phyloP scores from a whole-genome alignment of 768 basidiomycete species.

The Boletus subparvulus region DNA sequence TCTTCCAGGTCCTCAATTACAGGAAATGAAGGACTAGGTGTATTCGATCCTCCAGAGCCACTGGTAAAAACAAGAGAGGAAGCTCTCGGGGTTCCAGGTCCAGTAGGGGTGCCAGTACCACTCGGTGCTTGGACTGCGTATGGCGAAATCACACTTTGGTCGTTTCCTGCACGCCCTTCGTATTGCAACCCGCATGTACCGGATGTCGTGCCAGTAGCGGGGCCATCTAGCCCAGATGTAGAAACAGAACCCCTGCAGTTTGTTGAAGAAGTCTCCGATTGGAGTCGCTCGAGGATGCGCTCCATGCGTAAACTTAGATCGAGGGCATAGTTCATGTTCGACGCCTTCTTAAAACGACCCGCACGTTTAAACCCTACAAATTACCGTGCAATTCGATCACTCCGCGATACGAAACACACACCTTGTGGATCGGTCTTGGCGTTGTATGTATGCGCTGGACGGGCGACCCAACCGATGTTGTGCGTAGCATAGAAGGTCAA shows the following conservation, averaged over 20 bases:
- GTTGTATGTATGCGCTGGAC: constrained; percentile 47
- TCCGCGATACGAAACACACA: constrained; percentile 24
- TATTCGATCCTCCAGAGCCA: constrained; percentile 5
- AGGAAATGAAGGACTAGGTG: constrained; percentile 12
- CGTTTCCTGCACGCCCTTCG: constrained; percentile 63
- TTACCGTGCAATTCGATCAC: constrained; percentile 31
- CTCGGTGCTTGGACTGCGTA: constrained; percentile 11
- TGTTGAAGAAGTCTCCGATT: constrained; percentile 26
- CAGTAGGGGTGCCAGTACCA: constrained; percentile 26
- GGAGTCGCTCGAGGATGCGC: constrained; percentile 30
- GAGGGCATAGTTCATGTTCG: constrained; percentile 85
- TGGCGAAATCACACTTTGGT: constrained; percentile 38
- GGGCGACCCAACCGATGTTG: constrained; percentile 59
- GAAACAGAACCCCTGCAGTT: constrained; percentile 24
- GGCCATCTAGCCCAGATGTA: constrained; percentile 22
- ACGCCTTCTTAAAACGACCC: constrained; percentile 92
- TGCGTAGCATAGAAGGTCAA: constrained; percentile 55
- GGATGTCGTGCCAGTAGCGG: constrained; percentile 29
- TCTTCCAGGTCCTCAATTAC: constrained; percentile 45
- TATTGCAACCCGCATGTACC: constrained; percentile 63
- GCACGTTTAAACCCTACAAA: constrained; percentile 37
- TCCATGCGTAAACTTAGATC: constrained; percentile 41
- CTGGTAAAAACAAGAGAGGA: constrained; percentile 9
- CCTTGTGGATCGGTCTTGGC: constrained; percentile 52
- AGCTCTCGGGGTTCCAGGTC: constrained; percentile 27